Conservation (phyloP, 202 grass and related monocot genomes). For the Tripidium arundinaceum region DNA sequence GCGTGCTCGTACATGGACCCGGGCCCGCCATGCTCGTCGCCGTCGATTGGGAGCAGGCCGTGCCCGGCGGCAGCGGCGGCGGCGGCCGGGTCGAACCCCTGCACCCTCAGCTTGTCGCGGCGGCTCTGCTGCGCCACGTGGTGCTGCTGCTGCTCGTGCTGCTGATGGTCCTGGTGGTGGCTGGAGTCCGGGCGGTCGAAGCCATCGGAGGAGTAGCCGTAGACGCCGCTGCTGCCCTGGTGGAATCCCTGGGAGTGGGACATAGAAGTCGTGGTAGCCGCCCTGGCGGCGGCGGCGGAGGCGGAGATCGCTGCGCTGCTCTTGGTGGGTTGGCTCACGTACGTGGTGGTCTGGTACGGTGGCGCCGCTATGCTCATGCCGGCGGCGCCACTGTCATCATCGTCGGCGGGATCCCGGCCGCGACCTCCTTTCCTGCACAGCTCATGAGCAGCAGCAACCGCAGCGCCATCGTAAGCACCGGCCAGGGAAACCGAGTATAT, state of each 20-base stretch:
- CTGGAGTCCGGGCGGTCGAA: conserved; percentile 41
- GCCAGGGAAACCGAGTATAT: not conserved
- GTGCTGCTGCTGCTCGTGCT: conserved; percentile 56
- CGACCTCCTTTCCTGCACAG: conserved; percentile 15
- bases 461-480: not conserved
- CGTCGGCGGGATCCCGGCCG: conserved; percentile 24
- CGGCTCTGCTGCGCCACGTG: conserved; percentile 91
- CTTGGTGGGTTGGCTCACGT: conserved; percentile 45
- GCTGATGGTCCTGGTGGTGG: conserved; percentile 37
- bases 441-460: not conserved
- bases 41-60: conserved; percentile 51
- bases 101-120: conserved; percentile 80
- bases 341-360: conserved; percentile 46
- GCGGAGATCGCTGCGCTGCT: conserved; percentile 30
- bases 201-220: conserved; percentile 72
- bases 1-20: conserved; percentile 49
- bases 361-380: conserved; percentile 82
- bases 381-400: conserved; percentile 53
- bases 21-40: conserved; percentile 36
- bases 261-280: conserved; percentile 64
- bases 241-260: conserved; percentile 96
- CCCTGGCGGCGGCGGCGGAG: conserved; percentile 12
- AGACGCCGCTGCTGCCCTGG: conserved; percentile 65
- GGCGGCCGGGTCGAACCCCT: conserved; percentile 50
- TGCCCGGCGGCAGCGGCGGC: conserved; percentile 30